Conservation (phyloP, 768 basidiomycete genomes). For the Hericium erinaceus region DNA sequence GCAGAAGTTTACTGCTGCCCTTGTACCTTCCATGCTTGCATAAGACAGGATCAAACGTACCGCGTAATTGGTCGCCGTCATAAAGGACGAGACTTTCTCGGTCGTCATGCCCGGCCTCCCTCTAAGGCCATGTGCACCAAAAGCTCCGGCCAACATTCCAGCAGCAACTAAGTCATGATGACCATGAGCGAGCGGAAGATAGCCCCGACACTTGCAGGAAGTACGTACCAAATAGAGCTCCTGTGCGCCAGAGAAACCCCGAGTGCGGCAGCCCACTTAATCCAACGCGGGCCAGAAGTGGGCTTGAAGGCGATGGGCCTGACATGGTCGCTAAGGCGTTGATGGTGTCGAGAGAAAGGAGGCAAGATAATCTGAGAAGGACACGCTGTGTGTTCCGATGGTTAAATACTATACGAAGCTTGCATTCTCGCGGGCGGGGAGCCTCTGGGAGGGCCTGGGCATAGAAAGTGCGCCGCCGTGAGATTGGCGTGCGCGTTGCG, state of each 20-base stretch:
- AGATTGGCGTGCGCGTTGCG: too few relatives aligned
- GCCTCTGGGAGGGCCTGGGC: too few relatives aligned
- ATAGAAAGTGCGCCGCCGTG: too few relatives aligned
- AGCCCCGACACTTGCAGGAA: not conserved
- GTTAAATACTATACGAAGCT: too few relatives aligned
- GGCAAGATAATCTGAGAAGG: too few relatives aligned
- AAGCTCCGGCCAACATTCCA: conserved; percentile 56
- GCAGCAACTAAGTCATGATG: conserved; percentile 23
- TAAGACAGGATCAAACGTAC: conserved; percentile 27
- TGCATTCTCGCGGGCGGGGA: too few relatives aligned
- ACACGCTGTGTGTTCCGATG: too few relatives aligned
- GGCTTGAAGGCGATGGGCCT: too few relatives aligned
- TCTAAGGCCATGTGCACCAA: conserved; percentile 58
- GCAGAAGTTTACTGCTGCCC: too few relatives aligned
- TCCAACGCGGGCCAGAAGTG: not conserved
- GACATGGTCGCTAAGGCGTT: too few relatives aligned
- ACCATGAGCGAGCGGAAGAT: not conserved
- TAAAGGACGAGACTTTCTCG: conserved; percentile 51
- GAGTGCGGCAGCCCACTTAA: not conserved
- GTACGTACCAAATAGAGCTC: conserved; percentile 6
- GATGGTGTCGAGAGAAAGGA: too few relatives aligned
- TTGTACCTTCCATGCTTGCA: too few relatives aligned
- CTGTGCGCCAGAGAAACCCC: conserved; percentile 11
- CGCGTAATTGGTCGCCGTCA: conserved; percentile 53
- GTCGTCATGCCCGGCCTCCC: conserved; percentile 35